Base-by-base conservation (phyloP, 768 basidiomycete species). In the Collybia mongolica region DNA sequence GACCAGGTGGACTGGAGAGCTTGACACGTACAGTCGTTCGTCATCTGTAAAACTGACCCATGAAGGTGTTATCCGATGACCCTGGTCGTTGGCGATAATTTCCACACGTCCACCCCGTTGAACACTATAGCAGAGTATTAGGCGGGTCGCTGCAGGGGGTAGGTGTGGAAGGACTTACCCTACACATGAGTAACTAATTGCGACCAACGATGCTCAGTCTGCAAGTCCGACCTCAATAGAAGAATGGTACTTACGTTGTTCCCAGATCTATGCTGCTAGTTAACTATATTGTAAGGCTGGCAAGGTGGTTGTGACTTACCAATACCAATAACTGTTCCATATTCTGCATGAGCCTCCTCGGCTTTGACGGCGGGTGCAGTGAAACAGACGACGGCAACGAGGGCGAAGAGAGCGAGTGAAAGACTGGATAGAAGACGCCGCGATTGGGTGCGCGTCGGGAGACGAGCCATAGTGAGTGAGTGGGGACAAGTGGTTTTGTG, bases 271-370 rank as follows among this genome's bases (percentile, higher is more conserved):
- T 28, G 38, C 48, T 2, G 48, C 14, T 14, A 39, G 54, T 52
- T 17, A 18, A 32, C 56, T 45, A 20, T 14, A 17, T 15, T 5
- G 29, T 37, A 46, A 22, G 26, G 6, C 6, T 39, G 22, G 2
- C 11, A 43, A 39, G 46, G 3, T 1, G 12, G n/a, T 11, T 9
- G 49, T 24, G 1, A 72, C 84, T 42, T 57, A 90, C 88, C 89
- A 65, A 93, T 91, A 81, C 91, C 94, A 66, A 96, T 96, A 35
- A 96, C 93, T 32, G 89, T 88, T 49, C 94, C 93, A 68, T 90
- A 94, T 62, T 94, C 89, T 24, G 84, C 72, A 57, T 80, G 80
- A 51, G 77, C 51, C 29, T 85, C 86, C 57, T 88, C 83, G 39
- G 90, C 92, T 44, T 69, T 72, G 48, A 77, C 80, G 26, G 75